Conservation (phyloP, 129 eudicot genomes). For the Scalesia atractyloides region DNA sequence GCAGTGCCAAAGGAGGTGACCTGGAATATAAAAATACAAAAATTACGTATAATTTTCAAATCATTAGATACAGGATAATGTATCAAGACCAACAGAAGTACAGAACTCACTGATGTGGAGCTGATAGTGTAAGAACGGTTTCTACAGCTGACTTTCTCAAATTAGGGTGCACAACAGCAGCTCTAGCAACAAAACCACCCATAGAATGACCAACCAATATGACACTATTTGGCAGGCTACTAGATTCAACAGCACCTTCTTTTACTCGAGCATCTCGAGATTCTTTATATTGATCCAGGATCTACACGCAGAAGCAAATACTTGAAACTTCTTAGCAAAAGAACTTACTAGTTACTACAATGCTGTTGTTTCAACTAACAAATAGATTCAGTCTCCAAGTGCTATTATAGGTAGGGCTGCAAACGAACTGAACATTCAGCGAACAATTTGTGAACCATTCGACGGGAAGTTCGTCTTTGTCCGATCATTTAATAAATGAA, state of each 20-base stretch:
- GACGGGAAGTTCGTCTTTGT: no score
- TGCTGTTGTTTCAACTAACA: no score
- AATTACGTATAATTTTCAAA: conserved; percentile 5
- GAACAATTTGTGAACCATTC: no score
- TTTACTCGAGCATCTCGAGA: conserved; percentile 64
- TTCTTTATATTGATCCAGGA: conserved; percentile 84
- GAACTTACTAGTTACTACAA: background rate
- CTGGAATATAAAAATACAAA: conserved; percentile 42
- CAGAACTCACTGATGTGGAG: conserved; percentile 86
- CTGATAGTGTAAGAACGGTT: conserved; percentile 86
- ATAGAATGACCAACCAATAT: conserved; percentile 96
- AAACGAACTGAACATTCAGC: no score
- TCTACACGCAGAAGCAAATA: conserved; percentile 44
- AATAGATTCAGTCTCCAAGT: no score
- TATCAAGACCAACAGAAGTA: conserved; percentile 34
- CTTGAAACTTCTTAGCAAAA: conserved; percentile 17
- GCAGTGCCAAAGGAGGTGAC: conserved; percentile 87
- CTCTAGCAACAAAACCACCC: conserved; percentile 99
- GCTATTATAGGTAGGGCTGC: background rate
- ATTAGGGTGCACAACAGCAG: conserved; percentile 84
- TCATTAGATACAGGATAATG: conserved; percentile 3
- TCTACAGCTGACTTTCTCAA: conserved; percentile 82
- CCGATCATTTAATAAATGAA: no score
- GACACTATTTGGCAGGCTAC: conserved; percentile 65
- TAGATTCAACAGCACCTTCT: conserved; percentile 65